A percentile compares a stretch with the other conserved stretches of the same genome.
Conservation (phyloP, 805 yeast species). For the Saccharomycopsis vini region DNA sequence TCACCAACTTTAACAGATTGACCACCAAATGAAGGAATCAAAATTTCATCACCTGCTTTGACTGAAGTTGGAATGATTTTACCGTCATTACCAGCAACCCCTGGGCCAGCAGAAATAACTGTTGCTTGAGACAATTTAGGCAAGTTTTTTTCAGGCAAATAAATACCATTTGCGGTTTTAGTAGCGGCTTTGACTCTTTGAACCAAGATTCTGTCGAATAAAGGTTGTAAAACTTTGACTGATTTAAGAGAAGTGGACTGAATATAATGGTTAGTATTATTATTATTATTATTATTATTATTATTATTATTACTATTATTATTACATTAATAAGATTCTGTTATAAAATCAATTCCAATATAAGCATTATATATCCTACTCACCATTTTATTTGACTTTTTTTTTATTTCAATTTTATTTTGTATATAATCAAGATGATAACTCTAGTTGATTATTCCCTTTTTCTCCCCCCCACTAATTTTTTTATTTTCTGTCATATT, state of each 20-base stretch:
- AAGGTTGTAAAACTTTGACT: conserved; percentile 82
- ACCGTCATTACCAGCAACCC: conserved; percentile 70
- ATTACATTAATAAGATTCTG: not conserved
- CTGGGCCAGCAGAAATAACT: conserved; percentile 94
- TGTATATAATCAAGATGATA: no score
- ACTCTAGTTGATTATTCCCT: no score
- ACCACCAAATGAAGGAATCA: conserved; percentile 94
- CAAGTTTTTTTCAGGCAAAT: conserved; percentile 92
- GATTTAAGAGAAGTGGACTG: conserved; percentile 62
- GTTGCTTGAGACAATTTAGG: conserved; percentile 88
- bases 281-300: no score
- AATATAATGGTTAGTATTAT: not conserved
- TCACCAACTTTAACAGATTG: conserved; percentile 79
- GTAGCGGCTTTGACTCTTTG: conserved; percentile 89
- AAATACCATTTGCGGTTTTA: conserved; percentile 86
- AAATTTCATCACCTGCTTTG: conserved; percentile 83
- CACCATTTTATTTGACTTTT: no score
- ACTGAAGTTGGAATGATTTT: conserved; percentile 65
- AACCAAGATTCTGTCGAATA: conserved; percentile 91
- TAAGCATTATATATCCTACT: no score
- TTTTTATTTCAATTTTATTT: no score
- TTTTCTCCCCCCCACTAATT: no score
- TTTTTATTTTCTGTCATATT: no score
- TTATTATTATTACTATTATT: no score
- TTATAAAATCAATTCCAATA: no score